Percentiles rank a stretch among this genome's conserved stretches.
These are phyloP conservation scores for Anthostomella pinea DNA, from an alignment of 2,329 filamentous ascomycete genomes.

Conservation along the genomic window DNA sequence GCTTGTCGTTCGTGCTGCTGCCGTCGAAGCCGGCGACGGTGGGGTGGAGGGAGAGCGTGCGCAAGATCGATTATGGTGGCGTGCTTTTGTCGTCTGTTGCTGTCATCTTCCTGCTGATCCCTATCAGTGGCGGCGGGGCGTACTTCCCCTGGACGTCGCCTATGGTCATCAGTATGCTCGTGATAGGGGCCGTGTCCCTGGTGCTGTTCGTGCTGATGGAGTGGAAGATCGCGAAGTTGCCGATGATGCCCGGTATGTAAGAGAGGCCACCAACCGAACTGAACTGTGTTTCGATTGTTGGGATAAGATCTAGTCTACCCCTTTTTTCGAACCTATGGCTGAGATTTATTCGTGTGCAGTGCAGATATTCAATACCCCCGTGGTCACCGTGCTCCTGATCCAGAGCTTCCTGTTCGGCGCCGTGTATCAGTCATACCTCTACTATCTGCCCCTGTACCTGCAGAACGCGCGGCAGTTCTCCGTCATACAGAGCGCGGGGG, in stretches of 20 bases:
- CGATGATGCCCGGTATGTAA: conserved; percentile 58
- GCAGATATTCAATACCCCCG: conserved; percentile 51
- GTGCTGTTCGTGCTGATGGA: conserved; percentile 52
- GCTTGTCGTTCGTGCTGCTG: conserved; percentile 45
- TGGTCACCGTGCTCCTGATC: conserved; percentile 52
- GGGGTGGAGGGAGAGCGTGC: conserved; percentile 44
- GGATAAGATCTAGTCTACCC: conserved; percentile 19
- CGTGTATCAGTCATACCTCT: conserved; percentile 57
- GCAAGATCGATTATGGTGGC: conserved; percentile 59
- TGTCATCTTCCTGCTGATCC: conserved; percentile 60
- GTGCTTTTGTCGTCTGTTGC: conserved; percentile 52
- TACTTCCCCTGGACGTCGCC: conserved; percentile 56
- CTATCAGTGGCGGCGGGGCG: conserved; percentile 55
- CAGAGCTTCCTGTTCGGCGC: conserved; percentile 60
- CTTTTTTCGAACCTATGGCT: background rate
- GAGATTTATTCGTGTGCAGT: conserved; percentile 29
- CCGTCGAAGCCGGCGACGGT: conserved; percentile 49
- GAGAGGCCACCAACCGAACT: no score
- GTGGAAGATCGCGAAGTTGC: conserved; percentile 52
- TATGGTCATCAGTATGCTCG: conserved; percentile 59
- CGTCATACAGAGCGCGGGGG: conserved; percentile 45
- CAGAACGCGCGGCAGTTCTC: conserved; percentile 48
- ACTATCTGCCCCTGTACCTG: conserved; percentile 61
- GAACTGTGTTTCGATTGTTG: no score
- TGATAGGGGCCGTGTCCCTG: conserved; percentile 44